These are phyloP conservation scores for Lophiostoma macrostomum DNA, from an alignment of 495 filamentous ascomycete genomes.

Conservation along the genomic window DNA sequence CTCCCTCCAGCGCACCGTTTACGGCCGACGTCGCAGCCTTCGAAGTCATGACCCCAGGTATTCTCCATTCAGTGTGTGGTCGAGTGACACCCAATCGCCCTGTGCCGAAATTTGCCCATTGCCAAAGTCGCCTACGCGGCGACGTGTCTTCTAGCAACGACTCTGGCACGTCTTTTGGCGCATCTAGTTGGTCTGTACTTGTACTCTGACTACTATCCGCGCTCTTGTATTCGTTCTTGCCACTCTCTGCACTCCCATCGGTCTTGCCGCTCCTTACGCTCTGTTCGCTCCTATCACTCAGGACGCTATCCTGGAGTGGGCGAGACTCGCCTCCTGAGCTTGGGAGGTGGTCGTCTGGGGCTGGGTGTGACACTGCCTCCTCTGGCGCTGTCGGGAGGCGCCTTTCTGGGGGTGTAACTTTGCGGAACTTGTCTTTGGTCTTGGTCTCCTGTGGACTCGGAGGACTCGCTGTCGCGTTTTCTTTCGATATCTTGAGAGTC, in stretches of 20 bases:
- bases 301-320: conserved; percentile 12
- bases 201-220: too few relatives aligned
- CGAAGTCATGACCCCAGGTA: conserved; percentile 9
- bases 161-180: not conserved
- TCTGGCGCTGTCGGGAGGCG: conserved; percentile 12
- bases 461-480: conserved; percentile 18
- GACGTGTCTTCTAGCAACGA: conserved; percentile 1
- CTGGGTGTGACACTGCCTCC: conserved; percentile 22
- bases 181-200: too few relatives aligned
- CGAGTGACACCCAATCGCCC: conserved; percentile 22
- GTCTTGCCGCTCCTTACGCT: too few relatives aligned
- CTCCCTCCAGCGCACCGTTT: conserved; percentile 12
- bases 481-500: conserved; percentile 25
- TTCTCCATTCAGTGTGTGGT: conserved; percentile 23
- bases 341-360: conserved; percentile 29
- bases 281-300: conserved; percentile 5
- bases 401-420: conserved; percentile 10
- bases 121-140: conserved; percentile 20
- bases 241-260: too few relatives aligned
- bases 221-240: too few relatives aligned
- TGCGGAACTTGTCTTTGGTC: conserved; percentile 27
- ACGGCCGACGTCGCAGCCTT: conserved; percentile 16
- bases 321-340: conserved; percentile 25
- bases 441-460: conserved; percentile 24
- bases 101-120: conserved; percentile 25